Evolutionary conservation across 2,329 filamentous ascomycete species (phyloP).

Genomic region (Trichocomaceae sp.): DNA sequence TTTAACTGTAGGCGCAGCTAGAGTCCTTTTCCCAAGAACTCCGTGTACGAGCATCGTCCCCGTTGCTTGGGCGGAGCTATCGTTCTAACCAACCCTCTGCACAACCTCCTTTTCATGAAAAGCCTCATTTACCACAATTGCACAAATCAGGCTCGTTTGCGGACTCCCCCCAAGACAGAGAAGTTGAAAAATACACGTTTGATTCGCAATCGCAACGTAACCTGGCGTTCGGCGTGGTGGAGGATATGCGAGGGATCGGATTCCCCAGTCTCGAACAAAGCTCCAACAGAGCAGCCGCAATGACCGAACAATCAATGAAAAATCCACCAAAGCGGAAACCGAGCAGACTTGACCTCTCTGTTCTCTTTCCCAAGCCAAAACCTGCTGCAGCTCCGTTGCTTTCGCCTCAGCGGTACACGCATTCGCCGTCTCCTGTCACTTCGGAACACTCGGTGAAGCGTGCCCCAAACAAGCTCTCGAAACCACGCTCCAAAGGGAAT

Average conservation of each 20-base stretch:
- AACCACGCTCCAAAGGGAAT: slow-evolving; percentile 17
- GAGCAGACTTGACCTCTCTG: slow-evolving; percentile 36
- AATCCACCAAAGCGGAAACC: slow-evolving; percentile 30
- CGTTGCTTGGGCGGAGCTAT: slow-evolving; percentile 15
- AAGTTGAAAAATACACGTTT: slow-evolving; percentile 10
- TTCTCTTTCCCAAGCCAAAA: slow-evolving; percentile 37
- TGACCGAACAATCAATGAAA: slow-evolving; percentile 14
- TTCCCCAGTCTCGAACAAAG: slow-evolving; percentile 9
- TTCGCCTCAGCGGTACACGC: slow-evolving; percentile 37
- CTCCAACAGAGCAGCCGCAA: slow-evolving; percentile 6
- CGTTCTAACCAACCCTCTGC: slow-evolving; percentile 3
- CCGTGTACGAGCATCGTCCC: slow-evolving; percentile 15
- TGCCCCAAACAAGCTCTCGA: slow-evolving; percentile 24
- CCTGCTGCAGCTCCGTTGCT: slow-evolving; percentile 27
- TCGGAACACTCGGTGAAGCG: slow-evolving; percentile 27
- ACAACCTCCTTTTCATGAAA: background rate
- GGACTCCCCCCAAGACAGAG: background rate
- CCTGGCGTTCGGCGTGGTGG: slow-evolving; percentile 11
- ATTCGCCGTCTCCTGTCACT: slow-evolving; percentile 36
- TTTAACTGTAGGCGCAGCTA: background rate
- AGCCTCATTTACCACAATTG: slow-evolving; percentile 3
- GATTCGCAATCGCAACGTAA: slow-evolving; percentile 13
- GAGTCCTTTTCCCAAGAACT: slow-evolving; percentile 9
- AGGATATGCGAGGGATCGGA: slow-evolving; percentile 9
- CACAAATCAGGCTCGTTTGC: slow-evolving; percentile 9